phyloP scores from a whole-genome alignment of 768 basidiomycete genomes.

The Mycena rebaudengoi region DNA sequence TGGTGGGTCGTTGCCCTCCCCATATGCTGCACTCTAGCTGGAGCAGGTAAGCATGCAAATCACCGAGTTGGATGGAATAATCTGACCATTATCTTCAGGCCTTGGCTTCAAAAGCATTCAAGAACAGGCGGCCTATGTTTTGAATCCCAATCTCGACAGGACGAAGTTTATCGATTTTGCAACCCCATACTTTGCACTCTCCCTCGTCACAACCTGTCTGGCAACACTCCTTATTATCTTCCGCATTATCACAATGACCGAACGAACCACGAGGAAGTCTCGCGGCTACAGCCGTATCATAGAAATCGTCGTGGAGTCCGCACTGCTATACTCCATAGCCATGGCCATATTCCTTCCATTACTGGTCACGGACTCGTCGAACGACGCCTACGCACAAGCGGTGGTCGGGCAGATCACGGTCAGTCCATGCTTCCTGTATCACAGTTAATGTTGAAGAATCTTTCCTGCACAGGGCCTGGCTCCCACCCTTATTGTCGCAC shows the following conservation, averaged over 20 bases:
- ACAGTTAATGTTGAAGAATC: not conserved
- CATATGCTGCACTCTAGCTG: not conserved
- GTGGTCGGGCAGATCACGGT: constrained; percentile 11
- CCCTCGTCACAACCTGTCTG: not conserved
- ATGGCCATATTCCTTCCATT: constrained; percentile 2
- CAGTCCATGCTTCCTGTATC: not conserved
- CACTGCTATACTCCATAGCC: constrained; percentile 1
- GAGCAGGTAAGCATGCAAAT: not conserved
- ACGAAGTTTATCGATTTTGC: not conserved
- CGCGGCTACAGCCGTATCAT: constrained; percentile 2
- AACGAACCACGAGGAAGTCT: not conserved
- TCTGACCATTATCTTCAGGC: not conserved
- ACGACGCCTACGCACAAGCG: constrained; percentile 2
- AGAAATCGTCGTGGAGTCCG: constrained; percentile 18
- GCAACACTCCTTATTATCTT: not conserved
- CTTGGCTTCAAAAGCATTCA: not conserved
- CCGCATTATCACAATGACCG: not conserved
- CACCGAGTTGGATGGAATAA: not conserved
- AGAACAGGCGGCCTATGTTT: not conserved
- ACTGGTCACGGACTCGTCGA: not conserved
- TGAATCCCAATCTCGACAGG: not conserved
- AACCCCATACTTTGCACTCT: not conserved
- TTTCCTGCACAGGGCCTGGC: constrained; percentile 10
- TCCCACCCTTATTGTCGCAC: not conserved
- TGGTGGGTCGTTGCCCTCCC: not conserved